Percentiles rank a stretch among this genome's conserved stretches.
Conservation (phyloP, 2,329 filamentous ascomycete genomes). For the Aspergillus fructus region DNA sequence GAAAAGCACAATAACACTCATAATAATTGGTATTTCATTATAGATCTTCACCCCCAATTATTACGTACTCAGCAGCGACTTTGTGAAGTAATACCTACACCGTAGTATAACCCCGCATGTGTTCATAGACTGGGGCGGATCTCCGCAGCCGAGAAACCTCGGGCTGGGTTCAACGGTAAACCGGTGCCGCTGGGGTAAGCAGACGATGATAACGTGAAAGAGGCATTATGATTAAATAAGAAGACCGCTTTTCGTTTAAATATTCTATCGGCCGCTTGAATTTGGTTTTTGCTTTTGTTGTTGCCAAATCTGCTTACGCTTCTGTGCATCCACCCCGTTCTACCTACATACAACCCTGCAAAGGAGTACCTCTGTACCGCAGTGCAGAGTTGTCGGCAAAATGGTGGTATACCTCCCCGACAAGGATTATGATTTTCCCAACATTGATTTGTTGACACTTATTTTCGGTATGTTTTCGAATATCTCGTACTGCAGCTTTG, state of each 20-base stretch:
- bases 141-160: conserved; percentile 14
- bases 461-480: conserved; percentile 11
- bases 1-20: not conserved
- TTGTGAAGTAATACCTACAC: too few species aligned
- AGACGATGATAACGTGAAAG: not conserved
- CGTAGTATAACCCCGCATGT: conserved; percentile 4
- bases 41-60: not conserved
- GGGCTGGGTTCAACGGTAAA: not conserved
- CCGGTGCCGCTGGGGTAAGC: conserved; percentile 2
- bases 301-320: not conserved
- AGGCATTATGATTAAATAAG: not conserved
- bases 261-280: not conserved
- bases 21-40: not conserved
- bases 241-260: not conserved
- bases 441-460: conserved; percentile 13
- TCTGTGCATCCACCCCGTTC: not conserved
- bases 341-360: not conserved
- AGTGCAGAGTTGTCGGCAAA: not conserved
- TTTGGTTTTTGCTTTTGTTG: not conserved
- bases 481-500: not conserved
- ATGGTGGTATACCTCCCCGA: conserved; percentile 17
- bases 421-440: conserved; percentile 15
- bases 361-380: not conserved
- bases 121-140: not conserved
- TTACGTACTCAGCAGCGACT: not conserved